phyloP scores from a whole-genome alignment of 2,329 filamentous ascomycete genomes.

The Aschersonia sp. region DNA sequence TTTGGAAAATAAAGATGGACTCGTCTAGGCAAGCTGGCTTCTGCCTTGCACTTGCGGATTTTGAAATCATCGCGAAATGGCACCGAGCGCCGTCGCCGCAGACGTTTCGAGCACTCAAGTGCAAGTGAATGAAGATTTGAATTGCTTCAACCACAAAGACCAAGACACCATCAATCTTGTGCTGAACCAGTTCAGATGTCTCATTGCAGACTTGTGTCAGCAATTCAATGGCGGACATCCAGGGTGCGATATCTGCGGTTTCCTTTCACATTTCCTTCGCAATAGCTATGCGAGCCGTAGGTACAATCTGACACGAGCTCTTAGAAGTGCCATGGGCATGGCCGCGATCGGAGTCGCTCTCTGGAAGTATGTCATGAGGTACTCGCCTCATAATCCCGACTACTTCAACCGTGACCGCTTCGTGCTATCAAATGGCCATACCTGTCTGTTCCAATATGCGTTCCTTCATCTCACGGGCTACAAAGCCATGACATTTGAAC shows the following conservation, averaged over 20 bases:
- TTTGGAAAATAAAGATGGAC: background rate
- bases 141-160: background rate
- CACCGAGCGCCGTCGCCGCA: background rate
- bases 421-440: conserved; percentile 46
- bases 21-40: background rate
- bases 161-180: no score
- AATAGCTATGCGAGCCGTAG: no score
- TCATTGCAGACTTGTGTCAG: no score
- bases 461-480: conserved; percentile 40
- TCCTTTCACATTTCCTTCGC: no score
- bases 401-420: conserved; percentile 51
- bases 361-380: conserved; percentile 44
- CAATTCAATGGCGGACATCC: no score
- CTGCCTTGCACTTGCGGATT: background rate
- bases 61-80: background rate
- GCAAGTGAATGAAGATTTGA: conserved; percentile 6
- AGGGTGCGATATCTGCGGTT: no score
- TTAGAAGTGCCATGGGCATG: no score
- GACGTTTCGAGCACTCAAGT: background rate
- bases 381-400: conserved; percentile 35
- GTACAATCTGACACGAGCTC: no score
- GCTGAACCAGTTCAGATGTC: no score
- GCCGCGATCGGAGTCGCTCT: no score
- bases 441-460: conserved; percentile 38
- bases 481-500: conserved; percentile 38